Evolutionary conservation across 352 stramenopile genomes (phyloP), one percentile per base, ranked within the genome.

Genomic region (Phytophthora rubi): DNA sequence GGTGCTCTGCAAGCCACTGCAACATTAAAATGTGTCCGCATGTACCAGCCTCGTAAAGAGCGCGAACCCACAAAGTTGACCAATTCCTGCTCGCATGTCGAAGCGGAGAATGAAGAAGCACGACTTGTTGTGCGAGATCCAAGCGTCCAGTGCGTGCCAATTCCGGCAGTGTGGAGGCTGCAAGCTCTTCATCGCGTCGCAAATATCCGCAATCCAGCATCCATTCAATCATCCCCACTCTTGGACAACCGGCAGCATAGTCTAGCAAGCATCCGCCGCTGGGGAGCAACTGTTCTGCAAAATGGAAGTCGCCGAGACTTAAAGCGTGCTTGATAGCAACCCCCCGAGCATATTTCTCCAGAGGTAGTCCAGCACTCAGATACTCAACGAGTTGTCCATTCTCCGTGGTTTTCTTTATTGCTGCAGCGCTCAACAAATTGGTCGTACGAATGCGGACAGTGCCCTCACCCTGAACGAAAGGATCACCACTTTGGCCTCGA

Each of bases 131-230:
- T 42, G 59, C 59, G 12, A 61, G 26, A 9, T 60, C 37, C n/a
- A 35, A 23, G 13, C 12, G 39, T 53, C 60, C 60, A 45, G 42
- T 30, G 8, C n/a, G 30, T 28, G 37, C 60, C 21, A 54, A 26
- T 54, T 61, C 13, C 2, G 2, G 23, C 6, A 67, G 47, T 12
- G 51, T 28, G 18, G 18, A 54, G 4, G 51, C 10, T 0, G 51
- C 37, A 47, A n/a, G 28, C 7, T 37, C 1, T 32, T 67, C 52
- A 42, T 61, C n/a, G 39, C 52, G 33, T 4, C 37, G 18, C 16
- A 67, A 44, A 47, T 48, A 39, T n/a, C 61, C 61, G 23, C 30
- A 30, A 16, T 68, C 30, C 35, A 68, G 4, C 61, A 57, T 26
- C 12, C 10, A 47, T 15, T 18, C 3, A 2, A 62, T 68, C 4